Evolutionary conservation across 768 basidiomycete species (phyloP), one percentile per base, ranked within the genome.

Genomic region (Lyophyllum semitale): DNA sequence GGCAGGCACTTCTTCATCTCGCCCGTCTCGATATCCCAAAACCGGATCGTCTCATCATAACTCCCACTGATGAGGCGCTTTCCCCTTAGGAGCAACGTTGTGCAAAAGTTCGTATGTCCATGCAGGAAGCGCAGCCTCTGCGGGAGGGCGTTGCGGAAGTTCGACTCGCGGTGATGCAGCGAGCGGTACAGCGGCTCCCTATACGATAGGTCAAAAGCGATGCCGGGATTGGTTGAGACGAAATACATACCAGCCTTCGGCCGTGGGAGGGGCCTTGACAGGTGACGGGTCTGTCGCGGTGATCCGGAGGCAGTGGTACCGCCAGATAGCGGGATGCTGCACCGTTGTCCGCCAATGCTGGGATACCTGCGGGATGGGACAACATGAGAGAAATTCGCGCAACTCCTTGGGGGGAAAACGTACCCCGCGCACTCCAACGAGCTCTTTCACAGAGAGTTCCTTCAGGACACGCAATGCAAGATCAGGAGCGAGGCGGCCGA

Each of bases 1-100:
- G 83, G 79, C 41, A 94, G 65, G 61, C 89, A 91, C 63, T 88
- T 90, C 71, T 87, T 87, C 71, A 77, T 75, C 64, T 78, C 78
- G 13, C 80, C 80, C 0, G 75, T 80, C 48, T 80, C 77, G 11
- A 96, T 80, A 66, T 95, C 90, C 94, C 93, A 96, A 71, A 96
- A 91, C 12, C 93, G 80, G 57, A 96, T 95, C 1, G 90, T 93
- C 69, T 94, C 93, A 53, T 95, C 93, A 64, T 95, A 94, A 25
- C 89, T 91, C 15, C 94, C 94, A 59, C 89, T 93, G 59, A 96
- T 92, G 38, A 96, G 75, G 8, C 88, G 77, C 63, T 93, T 88
- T 17, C 89, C 91, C 69, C 87, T 77, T 27, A 95, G 67, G 8
- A 90, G 75, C 8, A 95, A 74, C 0, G 89, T 91, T 1, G 93